These are phyloP conservation scores for Rhizopogon vesiculosus DNA, from an alignment of 768 basidiomycete genomes.

Conservation along the genomic window DNA sequence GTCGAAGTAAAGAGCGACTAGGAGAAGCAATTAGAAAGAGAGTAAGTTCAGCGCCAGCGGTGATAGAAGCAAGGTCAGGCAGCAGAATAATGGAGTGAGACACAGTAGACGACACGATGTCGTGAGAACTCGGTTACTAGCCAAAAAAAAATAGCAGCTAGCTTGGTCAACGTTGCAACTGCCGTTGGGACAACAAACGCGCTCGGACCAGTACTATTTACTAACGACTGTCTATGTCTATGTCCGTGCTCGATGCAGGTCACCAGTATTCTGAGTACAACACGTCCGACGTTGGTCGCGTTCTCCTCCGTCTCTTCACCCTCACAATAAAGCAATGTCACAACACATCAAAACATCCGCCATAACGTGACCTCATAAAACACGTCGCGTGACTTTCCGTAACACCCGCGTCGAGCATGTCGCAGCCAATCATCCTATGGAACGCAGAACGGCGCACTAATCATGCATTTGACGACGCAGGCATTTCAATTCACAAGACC, in stretches of 20 bases:
- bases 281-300: not conserved
- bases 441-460: slow-evolving; percentile 2
- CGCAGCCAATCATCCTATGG: slow-evolving; percentile 10
- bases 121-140: slow-evolving; percentile 10
- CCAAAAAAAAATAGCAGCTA: slow-evolving; percentile 1
- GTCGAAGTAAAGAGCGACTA: slow-evolving; percentile 18
- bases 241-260: not conserved
- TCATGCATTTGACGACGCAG: slow-evolving; percentile 13
- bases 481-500: slow-evolving; percentile 10
- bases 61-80: slow-evolving; percentile 14
- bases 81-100: slow-evolving; percentile 14
- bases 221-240: not conserved
- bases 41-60: slow-evolving; percentile 23
- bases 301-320: not conserved
- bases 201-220: not conserved
- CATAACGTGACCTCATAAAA: slow-evolving; percentile 3
- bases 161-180: not conserved
- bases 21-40: slow-evolving; percentile 4
- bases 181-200: not conserved
- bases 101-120: not conserved
- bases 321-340: too few species aligned
- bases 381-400: not conserved
- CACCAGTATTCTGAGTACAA: too few species aligned
- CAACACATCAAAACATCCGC: too few species aligned
- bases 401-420: not conserved